Percentiles rank a stretch among this genome's conserved stretches.
These are phyloP conservation scores for Marasmius tenuissimus DNA, from an alignment of 1,284 basidiomycete species.

Conservation along the genomic window DNA sequence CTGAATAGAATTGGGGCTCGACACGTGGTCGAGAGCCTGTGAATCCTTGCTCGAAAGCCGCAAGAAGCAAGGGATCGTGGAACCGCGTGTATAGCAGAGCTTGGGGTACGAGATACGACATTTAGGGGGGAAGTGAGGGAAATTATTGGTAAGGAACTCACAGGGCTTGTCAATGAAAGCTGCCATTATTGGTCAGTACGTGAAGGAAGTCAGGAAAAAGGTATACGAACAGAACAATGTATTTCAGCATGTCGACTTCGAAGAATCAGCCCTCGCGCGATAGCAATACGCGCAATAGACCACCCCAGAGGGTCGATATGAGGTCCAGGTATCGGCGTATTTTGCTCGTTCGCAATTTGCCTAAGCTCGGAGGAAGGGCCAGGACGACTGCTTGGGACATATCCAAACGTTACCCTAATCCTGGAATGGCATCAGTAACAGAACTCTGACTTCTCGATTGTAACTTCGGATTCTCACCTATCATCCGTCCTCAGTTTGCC, in stretches of 20 bases:
- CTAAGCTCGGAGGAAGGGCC: constrained; percentile 43
- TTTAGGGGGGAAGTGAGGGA: neutral
- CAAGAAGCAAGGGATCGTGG: constrained; percentile 44
- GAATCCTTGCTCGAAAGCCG: constrained; percentile 38
- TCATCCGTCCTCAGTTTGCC: constrained; percentile 47
- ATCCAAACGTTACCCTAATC: constrained; percentile 49
- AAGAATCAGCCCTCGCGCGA: constrained; percentile 40
- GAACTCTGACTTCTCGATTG: neutral
- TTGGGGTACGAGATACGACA: constrained; percentile 16
- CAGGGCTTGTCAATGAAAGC: constrained; percentile 44
- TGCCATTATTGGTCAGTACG: constrained; percentile 16
- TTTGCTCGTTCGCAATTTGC: constrained; percentile 47
- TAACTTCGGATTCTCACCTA: constrained; percentile 29
- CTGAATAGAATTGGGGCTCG: constrained; percentile 37
- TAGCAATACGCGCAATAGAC: constrained; percentile 38
- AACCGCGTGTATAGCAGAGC: constrained; percentile 50
- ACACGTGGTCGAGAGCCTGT: constrained; percentile 43
- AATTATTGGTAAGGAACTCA: constrained; percentile 23
- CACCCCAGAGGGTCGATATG: constrained; percentile 47
- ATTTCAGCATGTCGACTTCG: constrained; percentile 38
- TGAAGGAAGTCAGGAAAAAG: neutral
- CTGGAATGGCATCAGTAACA: constrained; percentile 22
- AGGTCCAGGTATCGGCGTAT: constrained; percentile 40
- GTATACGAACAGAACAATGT: constrained; percentile 39
- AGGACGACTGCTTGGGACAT: constrained; percentile 45